Conservation (phyloP, 1,284 basidiomycete species). For the Meripilus lineatus region DNA sequence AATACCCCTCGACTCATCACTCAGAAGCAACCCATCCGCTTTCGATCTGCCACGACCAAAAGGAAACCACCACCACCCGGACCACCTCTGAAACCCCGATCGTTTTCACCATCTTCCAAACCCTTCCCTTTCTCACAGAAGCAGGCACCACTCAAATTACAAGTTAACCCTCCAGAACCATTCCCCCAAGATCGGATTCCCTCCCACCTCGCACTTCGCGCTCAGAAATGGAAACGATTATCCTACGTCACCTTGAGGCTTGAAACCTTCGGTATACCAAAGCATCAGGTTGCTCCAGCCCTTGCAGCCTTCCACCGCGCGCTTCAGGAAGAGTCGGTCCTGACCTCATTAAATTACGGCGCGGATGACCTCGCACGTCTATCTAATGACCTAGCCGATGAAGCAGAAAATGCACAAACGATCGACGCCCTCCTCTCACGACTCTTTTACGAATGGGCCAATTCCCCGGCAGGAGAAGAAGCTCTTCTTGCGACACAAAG, state of each 20-base stretch:
- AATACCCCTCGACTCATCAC: too few species aligned
- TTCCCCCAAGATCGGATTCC: too few species aligned
- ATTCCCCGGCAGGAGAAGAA: slow-evolving; percentile 26
- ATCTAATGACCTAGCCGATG: slow-evolving; percentile 20
- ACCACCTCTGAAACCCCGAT: too few species aligned
- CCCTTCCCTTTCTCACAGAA: too few species aligned
- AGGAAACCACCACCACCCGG: too few species aligned
- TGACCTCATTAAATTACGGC: slow-evolving; percentile 31
- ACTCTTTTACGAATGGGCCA: slow-evolving; percentile 48
- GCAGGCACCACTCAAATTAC: background rate
- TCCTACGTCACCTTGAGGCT: slow-evolving; percentile 30
- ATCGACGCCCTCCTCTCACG: slow-evolving; percentile 31
- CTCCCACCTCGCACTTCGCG: slow-evolving; percentile 17
- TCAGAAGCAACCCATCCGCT: too few species aligned
- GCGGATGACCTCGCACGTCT: slow-evolving; percentile 27
- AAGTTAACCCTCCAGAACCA: too few species aligned
- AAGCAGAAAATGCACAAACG: slow-evolving; percentile 16
- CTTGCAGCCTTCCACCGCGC: slow-evolving; percentile 31
- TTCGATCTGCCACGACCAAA: too few species aligned
- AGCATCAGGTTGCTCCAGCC: slow-evolving; percentile 27
- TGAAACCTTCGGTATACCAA: slow-evolving; percentile 39
- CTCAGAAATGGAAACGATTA: slow-evolving; percentile 24
- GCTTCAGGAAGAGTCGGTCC: slow-evolving; percentile 31
- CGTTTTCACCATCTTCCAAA: too few species aligned
- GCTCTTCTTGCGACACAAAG: slow-evolving; percentile 23